Evolutionary conservation across 1,139 yeast species (phyloP).

Genomic region (Pichia inconspicua): DNA sequence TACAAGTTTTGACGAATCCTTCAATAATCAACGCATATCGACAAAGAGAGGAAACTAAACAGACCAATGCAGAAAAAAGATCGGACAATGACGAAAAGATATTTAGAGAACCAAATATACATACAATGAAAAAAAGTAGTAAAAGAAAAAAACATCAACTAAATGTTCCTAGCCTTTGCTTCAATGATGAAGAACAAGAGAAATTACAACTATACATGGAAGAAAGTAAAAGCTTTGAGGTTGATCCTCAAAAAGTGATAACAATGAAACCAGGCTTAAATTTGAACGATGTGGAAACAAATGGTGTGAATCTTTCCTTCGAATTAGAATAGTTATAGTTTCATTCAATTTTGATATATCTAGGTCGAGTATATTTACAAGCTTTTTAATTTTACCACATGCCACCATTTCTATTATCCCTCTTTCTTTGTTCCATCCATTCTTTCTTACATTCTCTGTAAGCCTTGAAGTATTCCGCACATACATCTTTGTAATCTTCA

Average conservation of each 20-base stretch:
- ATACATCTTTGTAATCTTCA: conserved; percentile 48
- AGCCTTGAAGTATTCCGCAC: conserved; percentile 84
- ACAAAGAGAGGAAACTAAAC: not conserved
- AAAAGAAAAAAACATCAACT: not conserved
- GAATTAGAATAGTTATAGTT: not conserved
- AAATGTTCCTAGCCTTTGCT: not conserved
- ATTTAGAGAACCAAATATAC: not conserved
- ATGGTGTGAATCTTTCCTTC: not conserved
- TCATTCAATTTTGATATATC: not conserved
- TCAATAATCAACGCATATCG: conserved; percentile 10
- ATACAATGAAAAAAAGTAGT: not conserved
- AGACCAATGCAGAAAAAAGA: not conserved
- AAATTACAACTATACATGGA: conserved; percentile 18
- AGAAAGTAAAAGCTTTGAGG: conserved; percentile 18
- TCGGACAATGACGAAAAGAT: not conserved
- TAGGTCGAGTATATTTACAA: not conserved
- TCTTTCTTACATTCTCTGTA: conserved; percentile 87
- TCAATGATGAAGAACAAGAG: conserved; percentile 11
- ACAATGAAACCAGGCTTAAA: conserved; percentile 16
- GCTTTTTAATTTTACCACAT: conserved; percentile 21
- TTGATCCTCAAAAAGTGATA: conserved; percentile 18
- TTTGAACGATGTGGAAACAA: not conserved
- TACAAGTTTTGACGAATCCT: conserved; percentile 23
- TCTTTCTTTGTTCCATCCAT: conserved; percentile 39
- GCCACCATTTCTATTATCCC: conserved; percentile 23